Evolutionary conservation across 768 basidiomycete species (phyloP), one percentile per base, ranked within the genome.

Genomic region (Boletus huronensis): DNA sequence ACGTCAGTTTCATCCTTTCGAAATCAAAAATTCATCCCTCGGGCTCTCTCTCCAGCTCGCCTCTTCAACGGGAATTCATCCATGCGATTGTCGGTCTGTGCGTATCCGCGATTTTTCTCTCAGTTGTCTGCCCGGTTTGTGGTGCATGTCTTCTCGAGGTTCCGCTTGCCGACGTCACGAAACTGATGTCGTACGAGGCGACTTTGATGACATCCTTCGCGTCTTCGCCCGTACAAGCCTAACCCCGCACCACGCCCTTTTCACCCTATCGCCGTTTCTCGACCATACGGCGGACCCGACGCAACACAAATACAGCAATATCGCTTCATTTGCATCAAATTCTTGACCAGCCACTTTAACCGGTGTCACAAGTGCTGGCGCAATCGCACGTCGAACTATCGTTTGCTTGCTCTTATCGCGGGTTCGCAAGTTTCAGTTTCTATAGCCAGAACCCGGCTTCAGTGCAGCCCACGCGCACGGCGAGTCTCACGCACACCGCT

Each of bases 161-260:
- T 42, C 38, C 11, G 17, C 25, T 49, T 53, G 14, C 40, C 50
- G 32, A 42, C 21, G 43, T 41, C 62, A 35, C 40, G 28, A 38
- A n/a, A n/a, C 44, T 40, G 45, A 50, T 54, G 51, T 40, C 60
- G 44, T 57, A 54, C 43, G 14, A 44, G 6, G 6, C 6, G 17
- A 16, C 26, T 1, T 29, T 21, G 41, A 51, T 25, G 8, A 25
- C 45, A 11, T 5, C 41, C 41, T 50, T 28, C 53, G 43, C 25
- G 17, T 29, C 54, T 57, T 44, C 34, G 23, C 7, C 40, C 35
- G 46, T 28, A 29, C 41, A 44, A 48, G 39, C 38, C 34, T 58
- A 61, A 58, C 52, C 46, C 60, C 60, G 52, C 58, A 42, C 38
- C 29, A 23, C 17, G n/a, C 23, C 31, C 28, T 28, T 45, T 11